These are phyloP conservation scores for Tolypocladium nubicola DNA, from an alignment of 2,329 filamentous ascomycete species.

Conservation along the genomic window DNA sequence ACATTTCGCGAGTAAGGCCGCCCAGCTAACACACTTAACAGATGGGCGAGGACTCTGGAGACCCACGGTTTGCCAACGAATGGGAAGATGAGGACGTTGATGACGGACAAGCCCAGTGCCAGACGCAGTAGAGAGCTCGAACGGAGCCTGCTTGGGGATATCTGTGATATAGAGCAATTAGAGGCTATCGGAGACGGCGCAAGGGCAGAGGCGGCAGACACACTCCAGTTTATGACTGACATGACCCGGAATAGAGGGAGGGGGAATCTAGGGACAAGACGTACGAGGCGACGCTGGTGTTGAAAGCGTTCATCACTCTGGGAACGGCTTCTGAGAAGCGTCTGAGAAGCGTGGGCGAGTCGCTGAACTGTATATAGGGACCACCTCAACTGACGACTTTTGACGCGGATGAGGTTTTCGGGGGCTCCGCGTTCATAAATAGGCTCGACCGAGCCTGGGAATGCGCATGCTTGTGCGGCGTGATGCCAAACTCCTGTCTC, in stretches of 20 bases:
- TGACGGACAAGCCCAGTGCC: slow-evolving; percentile 57
- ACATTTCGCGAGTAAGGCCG: no score
- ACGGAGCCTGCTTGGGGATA: neutral
- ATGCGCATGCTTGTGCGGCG: neutral
- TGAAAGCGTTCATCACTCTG: neutral
- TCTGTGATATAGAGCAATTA: neutral
- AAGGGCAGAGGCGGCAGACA: neutral
- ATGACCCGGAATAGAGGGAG: neutral
- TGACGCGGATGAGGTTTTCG: neutral
- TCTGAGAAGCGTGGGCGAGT: neutral
- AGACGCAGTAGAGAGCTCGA: slow-evolving; percentile 49
- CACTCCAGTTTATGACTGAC: slow-evolving; percentile 4
- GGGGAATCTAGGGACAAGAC: neutral
- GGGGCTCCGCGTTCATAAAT: neutral
- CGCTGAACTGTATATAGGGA: neutral
- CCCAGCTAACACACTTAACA: slow-evolving; percentile 21
- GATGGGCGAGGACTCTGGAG: slow-evolving; percentile 64
- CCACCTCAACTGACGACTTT: neutral
- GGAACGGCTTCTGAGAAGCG: neutral
- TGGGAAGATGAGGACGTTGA: slow-evolving; percentile 67
- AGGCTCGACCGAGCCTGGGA: neutral
- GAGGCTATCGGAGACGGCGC: neutral
- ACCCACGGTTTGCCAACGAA: slow-evolving; percentile 52
- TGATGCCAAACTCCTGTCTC: neutral
- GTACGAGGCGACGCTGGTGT: neutral